Conservation (phyloP, 805 yeast genomes). For the Candida pseudoglaebosa region DNA sequence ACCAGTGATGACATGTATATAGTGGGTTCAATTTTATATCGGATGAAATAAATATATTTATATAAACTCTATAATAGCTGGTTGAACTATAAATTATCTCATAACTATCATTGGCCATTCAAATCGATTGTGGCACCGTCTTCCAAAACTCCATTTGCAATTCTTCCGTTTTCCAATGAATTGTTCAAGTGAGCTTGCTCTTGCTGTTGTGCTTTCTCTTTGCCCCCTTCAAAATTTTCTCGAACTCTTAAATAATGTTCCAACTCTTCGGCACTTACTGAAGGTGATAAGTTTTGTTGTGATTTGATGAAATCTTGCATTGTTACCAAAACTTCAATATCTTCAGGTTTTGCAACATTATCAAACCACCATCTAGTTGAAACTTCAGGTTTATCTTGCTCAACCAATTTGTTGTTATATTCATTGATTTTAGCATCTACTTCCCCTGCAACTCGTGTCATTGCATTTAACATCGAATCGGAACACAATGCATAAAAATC, state of each 20-base stretch:
- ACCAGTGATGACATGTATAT: neutral
- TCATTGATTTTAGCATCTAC: slow-evolving; percentile 62
- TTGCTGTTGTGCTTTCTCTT: slow-evolving; percentile 26
- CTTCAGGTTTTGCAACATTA: slow-evolving; percentile 62
- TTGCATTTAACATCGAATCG: slow-evolving; percentile 93
- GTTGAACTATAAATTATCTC: neutral
- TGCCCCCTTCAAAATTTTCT: slow-evolving; percentile 73
- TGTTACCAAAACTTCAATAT: slow-evolving; percentile 63
- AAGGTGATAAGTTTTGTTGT: slow-evolving; percentile 65
- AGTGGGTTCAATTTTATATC: neutral
- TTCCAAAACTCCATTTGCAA: slow-evolving; percentile 1
- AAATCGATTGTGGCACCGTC: slow-evolving; percentile 6
- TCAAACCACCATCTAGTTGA: slow-evolving; percentile 91
- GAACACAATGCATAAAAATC: slow-evolving; percentile 96
- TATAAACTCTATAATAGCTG: neutral
- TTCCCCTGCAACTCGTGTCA: slow-evolving; percentile 80
- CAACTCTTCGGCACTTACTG: slow-evolving; percentile 85
- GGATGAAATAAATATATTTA: too few species aligned
- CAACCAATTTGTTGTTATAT: slow-evolving; percentile 39
- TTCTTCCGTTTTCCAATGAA: slow-evolving; percentile 5
- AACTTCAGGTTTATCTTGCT: slow-evolving; percentile 38
- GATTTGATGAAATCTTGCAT: slow-evolving; percentile 79
- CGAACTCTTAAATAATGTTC: slow-evolving; percentile 78
- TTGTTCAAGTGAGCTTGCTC: neutral
- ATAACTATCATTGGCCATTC: slow-evolving; percentile 2